phyloP scores from a whole-genome alignment of 495 filamentous ascomycete species.

The Hypoxylon fragiforme region DNA sequence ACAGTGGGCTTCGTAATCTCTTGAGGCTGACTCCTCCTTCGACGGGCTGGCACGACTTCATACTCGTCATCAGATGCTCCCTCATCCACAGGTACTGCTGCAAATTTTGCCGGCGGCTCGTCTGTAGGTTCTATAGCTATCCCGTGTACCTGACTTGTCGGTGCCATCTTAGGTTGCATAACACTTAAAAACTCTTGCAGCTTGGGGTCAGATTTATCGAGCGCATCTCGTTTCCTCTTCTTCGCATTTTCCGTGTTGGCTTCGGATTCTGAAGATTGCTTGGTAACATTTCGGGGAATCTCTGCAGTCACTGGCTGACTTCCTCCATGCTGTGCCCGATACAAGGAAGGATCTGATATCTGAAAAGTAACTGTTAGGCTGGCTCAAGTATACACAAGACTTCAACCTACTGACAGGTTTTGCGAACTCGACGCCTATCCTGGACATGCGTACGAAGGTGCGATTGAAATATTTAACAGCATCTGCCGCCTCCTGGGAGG shows the following conservation, averaged over 20 bases:
- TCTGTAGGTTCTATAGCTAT: constrained; percentile 51
- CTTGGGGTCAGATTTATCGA: constrained; percentile 67
- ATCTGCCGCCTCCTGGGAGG: constrained; percentile 70
- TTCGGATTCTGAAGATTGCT: constrained; percentile 18
- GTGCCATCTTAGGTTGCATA: constrained; percentile 71
- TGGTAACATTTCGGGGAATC: constrained; percentile 29
- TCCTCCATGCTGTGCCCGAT: constrained; percentile 23
- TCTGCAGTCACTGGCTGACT: constrained; percentile 34
- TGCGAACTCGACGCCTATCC: constrained; percentile 88
- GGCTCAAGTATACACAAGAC: constrained; percentile 2
- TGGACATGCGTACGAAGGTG: constrained; percentile 95
- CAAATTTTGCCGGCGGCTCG: constrained; percentile 48
- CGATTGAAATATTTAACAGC: constrained; percentile 95
- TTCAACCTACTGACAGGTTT: constrained; percentile 65
- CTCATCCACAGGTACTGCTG: constrained; percentile 50
- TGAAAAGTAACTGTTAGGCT: constrained; percentile 9
- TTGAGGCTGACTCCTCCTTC: constrained; percentile 29
- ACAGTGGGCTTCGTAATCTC: constrained; percentile 41
- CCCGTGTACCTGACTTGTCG: constrained; percentile 62
- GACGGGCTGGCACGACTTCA: constrained; percentile 53
- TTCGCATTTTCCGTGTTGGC: constrained; percentile 27
- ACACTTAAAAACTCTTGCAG: constrained; percentile 84
- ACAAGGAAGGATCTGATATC: constrained; percentile 40
- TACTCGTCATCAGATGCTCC: constrained; percentile 69
- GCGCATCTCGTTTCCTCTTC: constrained; percentile 58